Conservation (phyloP, 2,329 filamentous ascomycete genomes). For the Aspergillus sp. region DNA sequence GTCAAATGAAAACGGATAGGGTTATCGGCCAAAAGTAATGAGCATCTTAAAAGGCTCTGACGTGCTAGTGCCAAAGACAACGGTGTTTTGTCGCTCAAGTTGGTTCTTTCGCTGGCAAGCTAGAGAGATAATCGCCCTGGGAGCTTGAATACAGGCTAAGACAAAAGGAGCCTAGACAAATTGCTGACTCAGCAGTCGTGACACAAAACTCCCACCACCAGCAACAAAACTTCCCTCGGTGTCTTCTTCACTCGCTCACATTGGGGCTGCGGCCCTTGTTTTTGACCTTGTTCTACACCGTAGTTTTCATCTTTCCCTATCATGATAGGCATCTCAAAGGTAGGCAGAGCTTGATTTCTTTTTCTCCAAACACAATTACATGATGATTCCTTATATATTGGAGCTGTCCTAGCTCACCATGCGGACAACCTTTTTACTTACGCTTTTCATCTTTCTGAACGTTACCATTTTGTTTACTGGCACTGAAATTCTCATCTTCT, state of each 20-base stretch:
- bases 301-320: constrained; percentile 19
- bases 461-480: constrained; percentile 8
- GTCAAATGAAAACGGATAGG: not conserved
- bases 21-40: not conserved
- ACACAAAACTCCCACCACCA: constrained; percentile 19
- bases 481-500: not conserved
- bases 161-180: not conserved
- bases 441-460: constrained; percentile 43
- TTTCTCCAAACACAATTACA: constrained; percentile 19
- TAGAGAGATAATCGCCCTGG: no score
- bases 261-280: constrained; percentile 34
- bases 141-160: not conserved
- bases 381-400: constrained; percentile 68
- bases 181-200: constrained; percentile 17
- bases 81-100: not conserved
- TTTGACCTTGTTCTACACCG: constrained; percentile 1
- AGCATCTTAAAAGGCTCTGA: not conserved
- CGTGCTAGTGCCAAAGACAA: not conserved
- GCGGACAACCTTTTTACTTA: constrained; percentile 63
- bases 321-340: constrained; percentile 32
- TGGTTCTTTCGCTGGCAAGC: not conserved
- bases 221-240: constrained; percentile 10
- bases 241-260: constrained; percentile 21
- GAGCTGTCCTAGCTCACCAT: constrained; percentile 70
- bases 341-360: constrained; percentile 20